Percentiles rank a stretch among this genome's conserved stretches.
These are phyloP conservation scores for Mucor lusitanicus DNA, from an alignment of 371 early-diverging fungal species.

Conservation along the genomic window DNA sequence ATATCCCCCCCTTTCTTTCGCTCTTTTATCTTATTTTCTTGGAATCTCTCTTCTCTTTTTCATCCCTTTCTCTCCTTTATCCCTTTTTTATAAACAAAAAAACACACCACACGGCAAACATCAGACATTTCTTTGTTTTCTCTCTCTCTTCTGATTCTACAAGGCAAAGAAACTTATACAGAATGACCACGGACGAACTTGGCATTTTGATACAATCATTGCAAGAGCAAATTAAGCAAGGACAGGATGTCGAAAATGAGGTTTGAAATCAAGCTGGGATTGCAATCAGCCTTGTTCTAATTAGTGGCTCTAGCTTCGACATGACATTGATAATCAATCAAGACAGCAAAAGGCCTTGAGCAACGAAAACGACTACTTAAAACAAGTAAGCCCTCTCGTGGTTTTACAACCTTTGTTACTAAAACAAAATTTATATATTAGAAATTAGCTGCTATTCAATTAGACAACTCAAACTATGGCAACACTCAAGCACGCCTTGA, in stretches of 20 bases:
- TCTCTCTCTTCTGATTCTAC: not conserved
- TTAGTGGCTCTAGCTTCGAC: slow-evolving; percentile 27
- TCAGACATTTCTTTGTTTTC: not conserved
- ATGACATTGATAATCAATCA: slow-evolving; percentile 33
- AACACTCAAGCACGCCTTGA: slow-evolving; percentile 50
- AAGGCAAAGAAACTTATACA: not conserved
- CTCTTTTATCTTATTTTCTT: slow-evolving; percentile 13
- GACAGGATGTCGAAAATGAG: slow-evolving; percentile 22
- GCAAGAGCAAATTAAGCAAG: slow-evolving; percentile 23
- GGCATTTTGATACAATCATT: slow-evolving; percentile 20
- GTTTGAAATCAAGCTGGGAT: slow-evolving; percentile 1
- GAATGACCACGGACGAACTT: slow-evolving; percentile 24
- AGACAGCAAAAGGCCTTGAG: slow-evolving; percentile 30
- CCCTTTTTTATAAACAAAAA: slow-evolving; percentile 1
- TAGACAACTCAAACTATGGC: slow-evolving; percentile 42
- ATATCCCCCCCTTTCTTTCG: slow-evolving; percentile 4
- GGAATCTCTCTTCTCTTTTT: not conserved
- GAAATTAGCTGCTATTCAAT: slow-evolving; percentile 45
- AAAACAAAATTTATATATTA: slow-evolving; percentile 7
- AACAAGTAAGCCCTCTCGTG: slow-evolving; percentile 26
- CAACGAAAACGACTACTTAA: slow-evolving; percentile 44
- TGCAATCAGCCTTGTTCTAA: not conserved
- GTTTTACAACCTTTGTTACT: not conserved
- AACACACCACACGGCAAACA: not conserved
- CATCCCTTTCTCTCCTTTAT: not conserved